A percentile compares a stretch with the other conserved stretches of the same genome.
These are phyloP conservation scores for Lophium mytilinum DNA, from an alignment of 495 filamentous ascomycete genomes.

Conservation along the genomic window DNA sequence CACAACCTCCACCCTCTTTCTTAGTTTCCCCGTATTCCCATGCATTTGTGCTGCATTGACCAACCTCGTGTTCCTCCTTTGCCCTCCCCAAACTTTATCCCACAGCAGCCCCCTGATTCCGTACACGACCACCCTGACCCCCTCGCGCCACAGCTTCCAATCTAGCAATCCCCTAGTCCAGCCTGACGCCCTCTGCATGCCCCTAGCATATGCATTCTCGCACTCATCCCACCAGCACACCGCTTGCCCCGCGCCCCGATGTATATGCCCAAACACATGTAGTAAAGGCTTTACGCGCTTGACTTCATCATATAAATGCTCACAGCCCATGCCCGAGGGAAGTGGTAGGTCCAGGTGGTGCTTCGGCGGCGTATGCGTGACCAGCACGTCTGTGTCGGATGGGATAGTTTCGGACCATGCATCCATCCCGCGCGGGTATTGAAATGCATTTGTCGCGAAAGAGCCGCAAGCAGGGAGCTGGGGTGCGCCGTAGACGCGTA, in stretches of 20 bases:
- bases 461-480: conserved; percentile 54
- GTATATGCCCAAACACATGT: conserved; percentile 88
- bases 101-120: conserved; percentile 60
- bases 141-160: conserved; percentile 53
- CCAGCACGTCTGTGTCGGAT: conserved; percentile 64
- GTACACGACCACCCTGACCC: conserved; percentile 49
- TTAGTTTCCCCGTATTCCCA: conserved; percentile 54
- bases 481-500: conserved; percentile 56
- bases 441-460: conserved; percentile 55
- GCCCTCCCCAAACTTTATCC: conserved; percentile 61
- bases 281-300: conserved; percentile 72
- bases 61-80: conserved; percentile 50
- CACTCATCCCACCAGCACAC: conserved; percentile 70
- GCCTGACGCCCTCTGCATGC: conserved; percentile 43
- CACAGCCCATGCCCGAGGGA: conserved; percentile 57
- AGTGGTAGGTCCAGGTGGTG: conserved; percentile 63
- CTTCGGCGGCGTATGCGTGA: conserved; percentile 74
- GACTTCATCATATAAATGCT: conserved; percentile 62
- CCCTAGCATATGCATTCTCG: conserved; percentile 61
- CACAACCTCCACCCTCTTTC: conserved; percentile 57
- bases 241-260: conserved; percentile 56
- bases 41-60: conserved; percentile 74
- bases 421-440: conserved; percentile 51
- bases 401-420: conserved; percentile 64
- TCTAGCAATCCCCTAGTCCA: conserved; percentile 46